Percentiles rank a stretch among this genome's conserved stretches.
phyloP scores from a whole-genome alignment of 2,329 filamentous ascomycete species.

The Myrmaecium sp. region DNA sequence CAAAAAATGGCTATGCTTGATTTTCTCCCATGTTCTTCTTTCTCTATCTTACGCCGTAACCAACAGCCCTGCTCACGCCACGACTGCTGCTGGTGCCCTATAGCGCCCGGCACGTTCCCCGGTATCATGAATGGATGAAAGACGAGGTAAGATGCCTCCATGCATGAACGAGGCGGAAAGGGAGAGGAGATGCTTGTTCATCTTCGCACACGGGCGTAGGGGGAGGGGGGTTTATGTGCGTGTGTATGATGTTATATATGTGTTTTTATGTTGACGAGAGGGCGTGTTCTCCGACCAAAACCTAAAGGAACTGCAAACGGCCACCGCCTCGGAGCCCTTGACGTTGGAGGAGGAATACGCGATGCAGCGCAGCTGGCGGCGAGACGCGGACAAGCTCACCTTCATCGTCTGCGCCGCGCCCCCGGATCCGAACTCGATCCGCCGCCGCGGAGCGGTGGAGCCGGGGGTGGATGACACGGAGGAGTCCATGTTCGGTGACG shows the following conservation, averaged over 20 bases:
- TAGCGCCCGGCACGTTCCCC: conserved; percentile 59
- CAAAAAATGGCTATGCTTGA: too few relatives aligned
- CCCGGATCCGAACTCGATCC: conserved; percentile 3
- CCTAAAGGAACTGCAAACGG: conserved; percentile 47
- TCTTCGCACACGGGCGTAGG: too few relatives aligned
- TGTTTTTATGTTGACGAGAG: background rate
- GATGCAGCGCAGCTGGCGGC: conserved; percentile 81
- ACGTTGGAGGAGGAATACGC: conserved; percentile 67
- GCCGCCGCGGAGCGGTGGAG: conserved; percentile 1
- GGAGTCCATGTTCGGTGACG: conserved; percentile 30
- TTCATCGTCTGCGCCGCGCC: conserved; percentile 55
- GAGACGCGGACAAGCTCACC: conserved; percentile 70
- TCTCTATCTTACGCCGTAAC: too few relatives aligned
- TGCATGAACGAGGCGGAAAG: too few relatives aligned
- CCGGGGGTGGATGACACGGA: conserved; percentile 32
- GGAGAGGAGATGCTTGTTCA: too few relatives aligned
- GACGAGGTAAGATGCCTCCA: conserved; percentile 36
- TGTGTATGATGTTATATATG: conserved; percentile 4
- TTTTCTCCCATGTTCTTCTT: too few relatives aligned
- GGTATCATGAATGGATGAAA: conserved; percentile 87
- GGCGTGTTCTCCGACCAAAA: background rate
- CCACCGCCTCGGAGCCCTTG: conserved; percentile 77
- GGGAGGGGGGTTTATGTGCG: too few relatives aligned
- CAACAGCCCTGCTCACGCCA: conserved; percentile 52
- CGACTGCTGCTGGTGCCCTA: conserved; percentile 69